Conservation (phyloP, 805 yeast species). For the Kluyveromyces siamensis region DNA sequence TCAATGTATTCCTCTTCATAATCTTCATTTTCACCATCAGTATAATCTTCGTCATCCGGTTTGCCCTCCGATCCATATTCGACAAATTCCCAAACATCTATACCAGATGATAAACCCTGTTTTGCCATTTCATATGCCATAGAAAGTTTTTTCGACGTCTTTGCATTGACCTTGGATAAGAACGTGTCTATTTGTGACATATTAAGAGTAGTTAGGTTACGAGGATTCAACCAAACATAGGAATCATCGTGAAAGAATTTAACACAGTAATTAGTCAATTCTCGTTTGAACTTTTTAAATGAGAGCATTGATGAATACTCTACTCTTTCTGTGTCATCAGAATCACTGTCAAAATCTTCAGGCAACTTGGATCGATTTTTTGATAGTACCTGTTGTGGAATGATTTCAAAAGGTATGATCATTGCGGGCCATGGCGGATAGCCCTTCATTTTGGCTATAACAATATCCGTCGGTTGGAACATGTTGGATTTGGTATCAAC, state of each 20-base stretch:
- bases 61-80: constrained; percentile 28
- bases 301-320: constrained; percentile 17
- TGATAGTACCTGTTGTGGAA: constrained; percentile 46
- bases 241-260: constrained; percentile 29
- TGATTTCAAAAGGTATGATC: constrained; percentile 50
- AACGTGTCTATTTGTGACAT: constrained; percentile 17
- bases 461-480: constrained; percentile 43
- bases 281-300: constrained; percentile 15
- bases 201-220: constrained; percentile 16
- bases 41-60: constrained; percentile 24
- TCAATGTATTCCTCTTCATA: constrained; percentile 20
- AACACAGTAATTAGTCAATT: constrained; percentile 21
- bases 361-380: constrained; percentile 1
- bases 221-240: constrained; percentile 25
- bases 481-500: constrained; percentile 5
- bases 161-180: constrained; percentile 28
- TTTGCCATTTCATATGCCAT: constrained; percentile 46
- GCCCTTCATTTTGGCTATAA: constrained; percentile 77
- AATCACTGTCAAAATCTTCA: constrained; percentile 8
- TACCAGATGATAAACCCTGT: constrained; percentile 24
- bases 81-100: constrained; percentile 27
- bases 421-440: constrained; percentile 90
- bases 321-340: constrained; percentile 13
- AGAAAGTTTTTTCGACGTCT: constrained; percentile 41
- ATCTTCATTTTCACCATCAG: constrained; percentile 24